These are phyloP conservation scores for Musa acuminata DNA, from an alignment of 176 grass and related monocot species.

Conservation along the genomic window DNA sequence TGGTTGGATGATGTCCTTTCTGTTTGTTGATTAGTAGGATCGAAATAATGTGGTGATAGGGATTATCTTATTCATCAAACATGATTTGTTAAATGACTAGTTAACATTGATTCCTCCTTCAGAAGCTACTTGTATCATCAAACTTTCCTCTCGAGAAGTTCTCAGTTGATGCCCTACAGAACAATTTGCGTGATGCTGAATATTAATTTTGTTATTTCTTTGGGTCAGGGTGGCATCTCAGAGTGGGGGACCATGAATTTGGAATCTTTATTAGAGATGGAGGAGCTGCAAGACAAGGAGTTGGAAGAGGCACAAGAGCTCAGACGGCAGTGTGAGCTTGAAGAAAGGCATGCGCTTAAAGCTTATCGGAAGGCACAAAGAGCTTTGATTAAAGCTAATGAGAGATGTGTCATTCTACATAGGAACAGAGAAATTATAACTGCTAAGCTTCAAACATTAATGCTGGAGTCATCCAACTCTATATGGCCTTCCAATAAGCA, in stretches of 20 bases:
- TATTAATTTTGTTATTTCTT: slow-evolving; percentile 21
- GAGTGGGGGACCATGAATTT: slow-evolving; percentile 34
- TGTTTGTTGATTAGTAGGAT: too few relatives aligned
- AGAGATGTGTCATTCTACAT: slow-evolving; percentile 68
- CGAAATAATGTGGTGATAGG: too few relatives aligned
- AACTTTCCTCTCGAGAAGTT: background rate
- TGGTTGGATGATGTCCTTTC: too few relatives aligned
- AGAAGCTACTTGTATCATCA: background rate
- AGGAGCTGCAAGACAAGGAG: slow-evolving; percentile 72
- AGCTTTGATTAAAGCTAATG: slow-evolving; percentile 79
- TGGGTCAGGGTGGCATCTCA: slow-evolving; percentile 16
- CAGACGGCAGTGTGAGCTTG: slow-evolving; percentile 61
- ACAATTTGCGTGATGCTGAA: slow-evolving; percentile 11
- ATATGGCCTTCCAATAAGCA: slow-evolving; percentile 21
- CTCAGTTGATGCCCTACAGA: background rate
- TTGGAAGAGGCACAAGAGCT: slow-evolving; percentile 76
- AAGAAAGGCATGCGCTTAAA: slow-evolving; percentile 85
- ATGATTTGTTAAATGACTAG: too few relatives aligned
- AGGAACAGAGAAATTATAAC: slow-evolving; percentile 67
- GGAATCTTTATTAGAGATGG: slow-evolving; percentile 58
- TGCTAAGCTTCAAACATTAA: slow-evolving; percentile 50
- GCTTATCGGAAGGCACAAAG: slow-evolving; percentile 73
- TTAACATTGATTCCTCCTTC: too few relatives aligned
- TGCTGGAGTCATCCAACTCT: slow-evolving; percentile 46
- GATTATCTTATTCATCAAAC: too few relatives aligned